A percentile compares a stretch with the other conserved stretches of the same genome.
These are phyloP conservation scores for Arabidopsis hybrid DNA, from an alignment of 441 rosid species.

Conservation along the genomic window DNA sequence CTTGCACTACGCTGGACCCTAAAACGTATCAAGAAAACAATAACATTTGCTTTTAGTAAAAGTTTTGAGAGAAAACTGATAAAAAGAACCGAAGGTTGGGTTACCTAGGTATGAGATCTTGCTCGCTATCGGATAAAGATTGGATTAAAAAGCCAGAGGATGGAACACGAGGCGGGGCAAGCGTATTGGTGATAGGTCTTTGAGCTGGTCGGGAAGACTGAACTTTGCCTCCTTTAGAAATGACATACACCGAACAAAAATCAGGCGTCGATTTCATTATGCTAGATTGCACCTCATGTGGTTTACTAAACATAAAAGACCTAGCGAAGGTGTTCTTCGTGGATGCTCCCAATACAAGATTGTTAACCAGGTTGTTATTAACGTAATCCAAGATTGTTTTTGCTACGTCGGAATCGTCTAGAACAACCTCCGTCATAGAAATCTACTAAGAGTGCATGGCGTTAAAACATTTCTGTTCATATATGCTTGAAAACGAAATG, in stretches of 20 bases:
- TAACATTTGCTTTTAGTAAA: neutral
- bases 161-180: conserved; percentile 58
- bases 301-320: conserved; percentile 52
- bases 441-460: conserved; percentile 47
- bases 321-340: conserved; percentile 70
- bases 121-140: conserved; percentile 35
- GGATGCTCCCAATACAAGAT: conserved; percentile 67
- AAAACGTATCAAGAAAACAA: neutral
- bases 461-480: neutral
- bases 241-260: conserved; percentile 75
- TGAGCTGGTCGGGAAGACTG: conserved; percentile 57
- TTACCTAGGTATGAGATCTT: conserved; percentile 57
- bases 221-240: conserved; percentile 83
- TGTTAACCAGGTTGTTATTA: conserved; percentile 57
- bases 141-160: conserved; percentile 42
- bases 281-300: conserved; percentile 51
- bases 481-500: neutral
- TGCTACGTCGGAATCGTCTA: conserved; percentile 68
- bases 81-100: neutral
- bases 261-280: conserved; percentile 67
- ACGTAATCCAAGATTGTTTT: conserved; percentile 66
- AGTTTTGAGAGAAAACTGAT: neutral
- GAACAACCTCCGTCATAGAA: conserved; percentile 60
- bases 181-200: conserved; percentile 53
- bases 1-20: conserved; percentile 45